phyloP scores from a whole-genome alignment of 306 rosid species.

The Inga leiocalycina region DNA sequence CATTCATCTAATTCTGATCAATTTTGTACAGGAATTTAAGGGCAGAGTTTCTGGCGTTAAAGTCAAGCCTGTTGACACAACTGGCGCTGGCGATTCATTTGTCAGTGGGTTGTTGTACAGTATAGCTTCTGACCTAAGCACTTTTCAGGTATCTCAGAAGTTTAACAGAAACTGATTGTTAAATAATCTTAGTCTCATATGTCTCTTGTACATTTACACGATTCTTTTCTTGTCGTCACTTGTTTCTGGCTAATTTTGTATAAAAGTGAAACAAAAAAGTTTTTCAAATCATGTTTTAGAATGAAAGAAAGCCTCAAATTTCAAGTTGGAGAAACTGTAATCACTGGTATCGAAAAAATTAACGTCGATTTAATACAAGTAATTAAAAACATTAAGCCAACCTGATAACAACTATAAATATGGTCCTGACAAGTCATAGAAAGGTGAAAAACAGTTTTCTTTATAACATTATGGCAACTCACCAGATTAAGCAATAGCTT shows the following conservation, averaged over 20 bases:
- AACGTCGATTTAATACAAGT: background rate
- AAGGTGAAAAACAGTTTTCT: too few species aligned
- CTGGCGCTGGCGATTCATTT: conserved; percentile 97
- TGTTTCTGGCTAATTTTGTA: background rate
- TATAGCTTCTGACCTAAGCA: conserved; percentile 64
- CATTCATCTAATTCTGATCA: conserved; percentile 20
- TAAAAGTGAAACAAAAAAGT: background rate
- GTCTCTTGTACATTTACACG: background rate
- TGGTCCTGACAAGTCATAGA: background rate
- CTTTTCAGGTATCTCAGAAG: conserved; percentile 55
- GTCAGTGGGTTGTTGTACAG: conserved; percentile 76
- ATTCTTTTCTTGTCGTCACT: background rate
- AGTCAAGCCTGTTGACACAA: conserved; percentile 83
- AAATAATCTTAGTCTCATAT: background rate
- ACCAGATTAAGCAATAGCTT: background rate
- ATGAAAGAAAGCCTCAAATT: background rate
- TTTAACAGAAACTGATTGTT: conserved; percentile 5
- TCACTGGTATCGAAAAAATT: background rate
- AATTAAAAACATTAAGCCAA: background rate
- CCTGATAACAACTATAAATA: background rate
- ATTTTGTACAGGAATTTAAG: conserved; percentile 60
- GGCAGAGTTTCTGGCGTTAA: conserved; percentile 82
- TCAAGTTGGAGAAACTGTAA: background rate
- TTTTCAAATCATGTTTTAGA: background rate
- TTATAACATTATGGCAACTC: too few species aligned